Base-by-base conservation (phyloP, 2,329 filamentous ascomycete species). In the Trichophyton mentagrophytes region DNA sequence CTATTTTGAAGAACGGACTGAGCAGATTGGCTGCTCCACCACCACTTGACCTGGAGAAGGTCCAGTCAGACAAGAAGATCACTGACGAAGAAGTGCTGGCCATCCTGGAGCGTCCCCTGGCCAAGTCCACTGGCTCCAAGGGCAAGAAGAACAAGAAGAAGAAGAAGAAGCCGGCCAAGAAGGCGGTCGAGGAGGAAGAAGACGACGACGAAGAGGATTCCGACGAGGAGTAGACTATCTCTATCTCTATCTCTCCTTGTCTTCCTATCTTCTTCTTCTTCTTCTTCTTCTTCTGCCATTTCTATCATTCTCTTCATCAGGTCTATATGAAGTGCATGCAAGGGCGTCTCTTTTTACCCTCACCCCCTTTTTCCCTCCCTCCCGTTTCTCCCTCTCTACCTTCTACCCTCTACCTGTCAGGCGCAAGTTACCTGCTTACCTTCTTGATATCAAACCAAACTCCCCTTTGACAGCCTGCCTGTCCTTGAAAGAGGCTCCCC, bases 21-120 rank as follows among this genome's bases (percentile, higher is more conserved):
- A 90, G 88, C 71, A 89, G 89, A 78, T 79, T 99, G 62, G 86
- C 89, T 69, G 86, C 83, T 27, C 86, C 93, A 38, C 85, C 88
- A 64, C 74, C 85, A 22, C 81, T 87, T 65, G 90, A 97, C 71
- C 74, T 93, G 64, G 83, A 81, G 72, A 90, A 91, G 79, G 84
- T 87, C 81, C 87, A 96, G 83, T 87, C 89, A 38, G 91, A 97
- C 76, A 97, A 97, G 84, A 96, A 96, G 83, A 96, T 99, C 71
- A 87, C 85, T 66, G 92, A 97, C 66, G 90, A 95, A 79, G 92
- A 97, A 78, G 82, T 99, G 66, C 85, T 97, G 68, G 89, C 93
- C 81, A 92, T 97, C 66, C 82, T 99, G 58, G 90, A 93, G 78
- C 88, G 89, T 75, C 92, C 92, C 36, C 77, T 96, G 68, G 78